Evolutionary conservation across 2,329 filamentous ascomycete species (phyloP), one percentile per base, ranked within the genome.

Genomic region (Botrytis elliptica): DNA sequence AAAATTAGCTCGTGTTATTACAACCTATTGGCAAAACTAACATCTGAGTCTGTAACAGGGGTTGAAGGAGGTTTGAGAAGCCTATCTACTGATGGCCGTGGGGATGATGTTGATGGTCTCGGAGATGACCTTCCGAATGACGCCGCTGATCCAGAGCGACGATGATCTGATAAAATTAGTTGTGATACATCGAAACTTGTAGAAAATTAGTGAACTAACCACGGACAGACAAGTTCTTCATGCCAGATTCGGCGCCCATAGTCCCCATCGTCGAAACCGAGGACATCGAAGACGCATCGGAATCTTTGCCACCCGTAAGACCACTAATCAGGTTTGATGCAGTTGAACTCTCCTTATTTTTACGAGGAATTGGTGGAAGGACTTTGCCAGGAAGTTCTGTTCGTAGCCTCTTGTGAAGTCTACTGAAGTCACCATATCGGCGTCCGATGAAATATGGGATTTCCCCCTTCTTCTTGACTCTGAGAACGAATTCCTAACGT

Each of bases 331-430:
- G 81, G 40, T 85, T 86, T 1, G 88, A 86, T 10, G 92, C 85
- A 3, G 91, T 90, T 2, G 90, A 91, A 76, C 91, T 91, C 33
- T 91, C 88, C 83, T 95, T 97, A 83, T 98, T 98, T 88, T 98
- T 98, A 81, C 91, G 91, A 0, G 96, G 96, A 68, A 98, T 84
- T 1, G 94, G 89, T 18, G 95, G 93, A 4, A 99, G 86, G 9
- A 97, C 89, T 79, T 97, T 97, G 29, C 96, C 96, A 0, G 96
- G 96, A 71, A 98, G 86, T 83, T 99, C 96, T 20, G 91, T 89
- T 52, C 93, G 90, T 75, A 99, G 83, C 76, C 88, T 88, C 82
- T 92, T 95, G 82, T 97, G 91, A 74, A 99, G 86, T 76, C 89
- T 90, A 40, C 85, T 87, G 81, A 99, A 99, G 78, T 97, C 94